phyloP scores from a whole-genome alignment of 805 yeast genomes.

The Zygoascus flipseniorum region DNA sequence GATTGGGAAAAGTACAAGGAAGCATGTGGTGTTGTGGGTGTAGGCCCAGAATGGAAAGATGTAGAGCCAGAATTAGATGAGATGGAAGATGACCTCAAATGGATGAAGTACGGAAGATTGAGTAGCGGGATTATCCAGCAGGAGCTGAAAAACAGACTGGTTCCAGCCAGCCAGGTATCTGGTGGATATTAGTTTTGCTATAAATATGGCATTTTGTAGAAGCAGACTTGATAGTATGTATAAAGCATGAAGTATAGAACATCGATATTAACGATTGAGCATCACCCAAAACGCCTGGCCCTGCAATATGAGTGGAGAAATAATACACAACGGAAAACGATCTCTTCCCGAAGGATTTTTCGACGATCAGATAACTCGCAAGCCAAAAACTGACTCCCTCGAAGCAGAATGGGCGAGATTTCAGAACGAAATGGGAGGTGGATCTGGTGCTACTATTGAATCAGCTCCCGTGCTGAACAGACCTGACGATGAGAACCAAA shows the following conservation, averaged over 20 bases:
- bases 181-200: too few species aligned
- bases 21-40: conserved; percentile 13
- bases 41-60: not conserved
- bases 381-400: not conserved
- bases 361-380: not conserved
- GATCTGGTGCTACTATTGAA: conserved; percentile 1
- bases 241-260: too few species aligned
- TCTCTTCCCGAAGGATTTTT: conserved; percentile 2
- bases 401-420: conserved; percentile 14
- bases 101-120: conserved; percentile 4
- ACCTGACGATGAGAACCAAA: not conserved
- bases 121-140: not conserved
- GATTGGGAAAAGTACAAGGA: conserved; percentile 47
- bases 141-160: not conserved
- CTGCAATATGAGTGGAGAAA: not conserved
- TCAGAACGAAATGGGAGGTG: conserved; percentile 6
- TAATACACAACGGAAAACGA: not conserved
- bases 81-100: conserved; percentile 3
- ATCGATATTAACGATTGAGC: too few species aligned
- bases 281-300: too few species aligned
- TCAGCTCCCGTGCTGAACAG: conserved; percentile 3
- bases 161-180: not conserved
- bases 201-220: too few species aligned
- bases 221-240: too few species aligned
- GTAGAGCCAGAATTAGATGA: not conserved